A percentile compares a stretch with the other conserved stretches of the same genome.
Conservation (phyloP, 2,329 filamentous ascomycete genomes). For the Colletotrichum godetiae region DNA sequence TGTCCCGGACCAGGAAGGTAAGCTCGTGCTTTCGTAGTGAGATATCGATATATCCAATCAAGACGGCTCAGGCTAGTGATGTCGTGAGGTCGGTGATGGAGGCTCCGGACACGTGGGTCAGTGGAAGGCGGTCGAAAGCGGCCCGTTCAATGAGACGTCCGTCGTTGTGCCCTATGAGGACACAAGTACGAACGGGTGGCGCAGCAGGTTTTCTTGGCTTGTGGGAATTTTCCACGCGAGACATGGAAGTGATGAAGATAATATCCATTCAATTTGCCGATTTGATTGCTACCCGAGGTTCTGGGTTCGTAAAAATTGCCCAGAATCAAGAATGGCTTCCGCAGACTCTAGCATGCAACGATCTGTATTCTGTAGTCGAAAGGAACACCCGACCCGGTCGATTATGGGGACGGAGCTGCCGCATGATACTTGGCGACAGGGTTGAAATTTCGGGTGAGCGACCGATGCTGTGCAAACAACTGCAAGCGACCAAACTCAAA, state of each 20-base stretch:
- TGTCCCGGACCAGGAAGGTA: too few relatives aligned
- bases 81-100: constrained; percentile 4
- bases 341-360: background rate
- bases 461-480: constrained; percentile 18
- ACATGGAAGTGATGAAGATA: background rate
- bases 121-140: background rate
- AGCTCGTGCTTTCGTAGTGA: background rate
- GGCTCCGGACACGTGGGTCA: constrained; percentile 2
- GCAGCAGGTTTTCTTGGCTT: constrained; percentile 17
- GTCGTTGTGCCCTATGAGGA: constrained; percentile 19
- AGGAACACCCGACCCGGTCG: background rate
- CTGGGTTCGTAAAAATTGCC: constrained; percentile 1
- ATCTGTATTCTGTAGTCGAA: background rate
- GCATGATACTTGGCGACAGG: constrained; percentile 25
- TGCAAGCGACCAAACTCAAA: background rate
- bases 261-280: background rate
- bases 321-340: background rate
- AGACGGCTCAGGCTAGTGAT: background rate
- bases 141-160: background rate
- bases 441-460: constrained; percentile 13
- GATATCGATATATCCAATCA: background rate
- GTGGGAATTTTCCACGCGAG: background rate
- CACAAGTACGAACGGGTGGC: constrained; percentile 16
- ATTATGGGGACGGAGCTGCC: constrained; percentile 5
- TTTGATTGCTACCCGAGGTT: background rate